Percentiles rank a stretch among this genome's conserved stretches.
Evolutionary conservation across 345 rosid genomes (phyloP).

Genomic region (Psidium guajava): DNA sequence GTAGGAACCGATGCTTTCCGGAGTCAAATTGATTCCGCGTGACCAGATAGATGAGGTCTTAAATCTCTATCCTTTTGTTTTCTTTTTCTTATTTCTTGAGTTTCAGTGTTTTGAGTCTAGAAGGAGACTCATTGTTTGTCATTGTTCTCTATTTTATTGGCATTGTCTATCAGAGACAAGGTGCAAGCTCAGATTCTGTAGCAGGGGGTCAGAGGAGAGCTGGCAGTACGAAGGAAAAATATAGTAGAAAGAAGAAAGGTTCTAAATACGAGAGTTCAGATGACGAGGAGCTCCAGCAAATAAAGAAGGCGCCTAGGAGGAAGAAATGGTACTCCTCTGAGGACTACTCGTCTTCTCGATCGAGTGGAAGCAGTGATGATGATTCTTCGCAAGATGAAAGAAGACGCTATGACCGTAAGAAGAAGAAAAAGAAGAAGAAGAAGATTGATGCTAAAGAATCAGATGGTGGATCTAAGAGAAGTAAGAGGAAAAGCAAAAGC

Average conservation of each 20-base stretch:
- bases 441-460: conserved; percentile 8
- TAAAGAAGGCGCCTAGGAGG: conserved; percentile 28
- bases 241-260: conserved; percentile 18
- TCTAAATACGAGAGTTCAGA: conserved; percentile 22
- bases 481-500: conserved; percentile 13
- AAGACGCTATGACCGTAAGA: conserved; percentile 1
- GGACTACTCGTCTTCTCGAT: conserved; percentile 22
- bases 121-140: background rate
- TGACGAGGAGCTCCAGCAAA: conserved; percentile 30
- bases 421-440: conserved; percentile 4
- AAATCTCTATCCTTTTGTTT: background rate
- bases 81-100: background rate
- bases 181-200: conserved; percentile 18
- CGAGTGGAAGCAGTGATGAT: conserved; percentile 3
- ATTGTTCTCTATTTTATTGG: background rate
- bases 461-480: background rate
- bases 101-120: background rate
- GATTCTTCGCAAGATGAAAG: background rate
- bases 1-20: conserved; percentile 41
- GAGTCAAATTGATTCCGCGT: conserved; percentile 67
- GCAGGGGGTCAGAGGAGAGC: conserved; percentile 6
- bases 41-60: conserved; percentile 34
- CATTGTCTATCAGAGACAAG: conserved; percentile 21
- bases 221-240: conserved; percentile 19
- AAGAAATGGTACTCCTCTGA: conserved; percentile 66